Conservation (phyloP, 192 early-diverging fungal species). For the Backusella liffmaniae region DNA sequence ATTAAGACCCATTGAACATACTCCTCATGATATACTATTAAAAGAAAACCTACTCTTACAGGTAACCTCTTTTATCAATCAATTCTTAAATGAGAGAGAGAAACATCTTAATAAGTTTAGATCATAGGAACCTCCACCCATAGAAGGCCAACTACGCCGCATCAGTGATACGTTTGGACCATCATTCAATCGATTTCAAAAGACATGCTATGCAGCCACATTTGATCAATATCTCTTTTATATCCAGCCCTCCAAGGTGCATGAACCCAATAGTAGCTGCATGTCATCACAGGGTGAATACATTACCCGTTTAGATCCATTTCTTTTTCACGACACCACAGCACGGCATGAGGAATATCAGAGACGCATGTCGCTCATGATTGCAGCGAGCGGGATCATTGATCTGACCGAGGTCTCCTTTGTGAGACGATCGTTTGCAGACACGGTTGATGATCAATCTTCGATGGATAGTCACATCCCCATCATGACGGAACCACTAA, state of each 20-base stretch:
- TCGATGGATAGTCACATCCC: neutral
- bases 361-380: slow-evolving; percentile 19
- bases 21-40: slow-evolving; percentile 14
- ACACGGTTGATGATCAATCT: neutral
- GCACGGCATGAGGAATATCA: neutral
- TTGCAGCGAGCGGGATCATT: slow-evolving; percentile 3
- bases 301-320: neutral
- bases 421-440: slow-evolving; percentile 8
- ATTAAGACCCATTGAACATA: slow-evolving; percentile 19
- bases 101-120: neutral
- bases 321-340: neutral
- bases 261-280: neutral
- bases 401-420: slow-evolving; percentile 21
- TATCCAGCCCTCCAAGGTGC: slow-evolving; percentile 9
- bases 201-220: slow-evolving; percentile 15
- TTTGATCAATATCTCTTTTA: slow-evolving; percentile 23
- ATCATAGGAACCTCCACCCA: slow-evolving; percentile 24
- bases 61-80: neutral
- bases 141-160: slow-evolving; percentile 17
- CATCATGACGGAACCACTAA: neutral
- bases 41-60: neutral
- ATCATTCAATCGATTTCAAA: neutral
- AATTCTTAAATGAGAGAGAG: too few relatives aligned
- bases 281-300: neutral
- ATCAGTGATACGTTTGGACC: neutral